Conservation (phyloP, 2,329 filamentous ascomycete genomes). For the Aphanocladium album region DNA sequence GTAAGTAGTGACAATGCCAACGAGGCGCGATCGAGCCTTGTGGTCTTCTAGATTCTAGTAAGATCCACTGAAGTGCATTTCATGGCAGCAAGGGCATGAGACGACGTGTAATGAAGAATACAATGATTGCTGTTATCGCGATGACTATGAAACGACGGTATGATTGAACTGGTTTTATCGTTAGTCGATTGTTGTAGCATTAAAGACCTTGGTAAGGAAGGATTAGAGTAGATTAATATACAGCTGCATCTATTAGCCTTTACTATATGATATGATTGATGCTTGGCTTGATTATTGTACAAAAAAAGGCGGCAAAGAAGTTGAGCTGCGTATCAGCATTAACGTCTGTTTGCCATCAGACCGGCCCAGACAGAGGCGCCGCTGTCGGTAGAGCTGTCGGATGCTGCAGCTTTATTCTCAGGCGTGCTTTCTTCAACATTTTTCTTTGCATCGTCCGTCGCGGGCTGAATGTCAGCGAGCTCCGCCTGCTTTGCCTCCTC, state of each 20-base stretch:
- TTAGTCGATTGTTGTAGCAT: neutral
- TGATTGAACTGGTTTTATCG: neutral
- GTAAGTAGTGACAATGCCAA: neutral
- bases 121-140: neutral
- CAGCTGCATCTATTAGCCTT: conserved; percentile 10
- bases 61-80: too few relatives aligned
- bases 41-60: neutral
- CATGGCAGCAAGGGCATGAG: too few relatives aligned
- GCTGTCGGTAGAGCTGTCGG: neutral
- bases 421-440: too few relatives aligned
- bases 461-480: conserved; percentile 1
- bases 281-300: neutral
- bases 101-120: too few relatives aligned
- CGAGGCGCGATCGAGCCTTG: neutral
- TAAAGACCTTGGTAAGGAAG: neutral
- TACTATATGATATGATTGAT: conserved; percentile 1
- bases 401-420: neutral
- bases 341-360: neutral
- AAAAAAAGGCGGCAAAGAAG: too few relatives aligned
- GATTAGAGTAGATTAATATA: conserved; percentile 11
- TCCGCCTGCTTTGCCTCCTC: neutral
- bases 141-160: neutral
- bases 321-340: too few relatives aligned
- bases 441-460: neutral
- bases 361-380: conserved; percentile 1